phyloP scores from a whole-genome alignment of 345 rosid genomes.

The Melaleuca alternifolia region DNA sequence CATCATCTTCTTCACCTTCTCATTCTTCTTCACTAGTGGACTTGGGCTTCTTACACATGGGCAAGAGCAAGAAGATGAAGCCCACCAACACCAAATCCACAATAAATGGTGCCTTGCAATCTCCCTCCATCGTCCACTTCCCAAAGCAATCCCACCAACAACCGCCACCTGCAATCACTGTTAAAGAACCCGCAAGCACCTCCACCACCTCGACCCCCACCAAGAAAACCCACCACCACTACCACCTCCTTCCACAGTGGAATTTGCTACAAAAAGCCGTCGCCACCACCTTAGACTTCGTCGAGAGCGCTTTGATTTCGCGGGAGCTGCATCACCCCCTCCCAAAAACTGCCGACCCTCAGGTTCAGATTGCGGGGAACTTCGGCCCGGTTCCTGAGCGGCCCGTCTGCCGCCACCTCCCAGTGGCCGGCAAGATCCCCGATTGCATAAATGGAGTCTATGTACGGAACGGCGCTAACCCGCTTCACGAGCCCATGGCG shows the following conservation, averaged over 20 bases:
- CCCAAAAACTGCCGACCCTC: slow-evolving; percentile 76
- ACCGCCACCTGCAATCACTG: slow-evolving; percentile 3
- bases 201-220: slow-evolving; percentile 1
- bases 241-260: slow-evolving; percentile 19
- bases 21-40: background rate
- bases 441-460: slow-evolving; percentile 73
- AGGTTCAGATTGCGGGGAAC: slow-evolving; percentile 71
- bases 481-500: slow-evolving; percentile 65
- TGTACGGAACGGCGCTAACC: slow-evolving; percentile 86
- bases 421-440: slow-evolving; percentile 62
- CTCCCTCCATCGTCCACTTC: slow-evolving; percentile 44
- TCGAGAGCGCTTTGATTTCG: slow-evolving; percentile 48
- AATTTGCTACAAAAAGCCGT: slow-evolving; percentile 64
- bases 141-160: slow-evolving; percentile 24
- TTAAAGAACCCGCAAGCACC: slow-evolving; percentile 6
- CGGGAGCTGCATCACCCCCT: slow-evolving; percentile 54
- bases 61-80: slow-evolving; percentile 2
- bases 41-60: slow-evolving; percentile 11
- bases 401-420: slow-evolving; percentile 33
- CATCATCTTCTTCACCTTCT: background rate
- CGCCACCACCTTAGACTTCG: slow-evolving; percentile 41
- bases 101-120: slow-evolving; percentile 17
- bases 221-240: background rate
- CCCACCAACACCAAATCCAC: background rate
- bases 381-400: slow-evolving; percentile 78